Evolutionary conservation across 2,329 filamentous ascomycete genomes (phyloP).

Genomic region (Aureobasidium sp.): DNA sequence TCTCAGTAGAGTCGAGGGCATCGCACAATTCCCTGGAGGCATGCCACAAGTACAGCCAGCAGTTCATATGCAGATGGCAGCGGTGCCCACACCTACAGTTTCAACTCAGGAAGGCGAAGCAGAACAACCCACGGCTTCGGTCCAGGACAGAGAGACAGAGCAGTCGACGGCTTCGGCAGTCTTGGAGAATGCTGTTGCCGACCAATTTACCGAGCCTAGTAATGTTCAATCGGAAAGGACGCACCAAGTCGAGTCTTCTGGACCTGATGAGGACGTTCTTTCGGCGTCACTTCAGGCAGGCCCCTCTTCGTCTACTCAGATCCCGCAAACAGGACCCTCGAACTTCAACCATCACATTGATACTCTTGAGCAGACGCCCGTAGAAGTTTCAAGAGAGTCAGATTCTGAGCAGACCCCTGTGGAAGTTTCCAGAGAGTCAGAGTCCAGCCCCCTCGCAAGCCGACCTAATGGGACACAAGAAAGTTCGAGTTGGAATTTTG

Average conservation of each 20-base stretch:
- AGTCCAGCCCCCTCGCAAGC: not conserved
- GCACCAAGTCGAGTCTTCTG: not conserved
- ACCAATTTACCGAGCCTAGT: not conserved
- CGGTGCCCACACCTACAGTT: not conserved
- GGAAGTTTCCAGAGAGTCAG: not conserved
- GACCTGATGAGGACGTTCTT: not conserved
- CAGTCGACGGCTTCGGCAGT: not conserved
- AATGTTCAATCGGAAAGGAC: not conserved
- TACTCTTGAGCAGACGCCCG: not conserved
- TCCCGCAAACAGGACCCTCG: not conserved
- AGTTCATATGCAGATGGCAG: not conserved
- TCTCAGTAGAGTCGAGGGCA: conserved; percentile 31
- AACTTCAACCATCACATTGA: not conserved
- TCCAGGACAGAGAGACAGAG: not conserved
- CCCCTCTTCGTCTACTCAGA: not conserved
- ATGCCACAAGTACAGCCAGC: not conserved
- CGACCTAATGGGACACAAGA: conserved; percentile 7
- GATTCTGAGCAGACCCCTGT: too few species aligned
- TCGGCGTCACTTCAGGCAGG: not conserved
- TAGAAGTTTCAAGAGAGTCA: not conserved
- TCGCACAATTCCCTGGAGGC: not conserved
- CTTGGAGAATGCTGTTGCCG: not conserved
- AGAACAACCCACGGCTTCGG: not conserved
- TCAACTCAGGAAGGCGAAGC: not conserved
- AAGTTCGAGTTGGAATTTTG: conserved; percentile 20